Conservation (phyloP, 2,329 filamentous ascomycete species). For the Xylaria digitata region DNA sequence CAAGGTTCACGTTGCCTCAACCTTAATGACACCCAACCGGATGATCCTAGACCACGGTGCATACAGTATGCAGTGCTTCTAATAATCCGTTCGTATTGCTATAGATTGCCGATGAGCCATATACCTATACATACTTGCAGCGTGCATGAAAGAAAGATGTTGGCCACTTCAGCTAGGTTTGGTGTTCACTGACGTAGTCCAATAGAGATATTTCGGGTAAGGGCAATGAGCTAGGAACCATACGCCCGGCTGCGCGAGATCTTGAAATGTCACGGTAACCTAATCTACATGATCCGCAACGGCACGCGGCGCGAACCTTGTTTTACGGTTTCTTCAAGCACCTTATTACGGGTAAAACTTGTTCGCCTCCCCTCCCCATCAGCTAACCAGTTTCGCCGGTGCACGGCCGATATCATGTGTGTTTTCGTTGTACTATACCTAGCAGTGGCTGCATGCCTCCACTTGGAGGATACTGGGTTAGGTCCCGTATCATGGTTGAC, state of each 20-base stretch:
- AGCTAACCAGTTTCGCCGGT: conserved; percentile 15
- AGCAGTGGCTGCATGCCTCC: conserved; percentile 17
- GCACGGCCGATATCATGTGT: conserved; percentile 14
- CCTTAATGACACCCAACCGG: no score
- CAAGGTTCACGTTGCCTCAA: not conserved
- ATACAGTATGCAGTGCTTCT: conserved; percentile 9
- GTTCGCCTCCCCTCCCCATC: conserved; percentile 15
- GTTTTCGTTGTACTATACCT: not conserved
- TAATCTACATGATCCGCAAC: conserved; percentile 32
- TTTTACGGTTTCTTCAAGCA: conserved; percentile 22
- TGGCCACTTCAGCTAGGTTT: not conserved
- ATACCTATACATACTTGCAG: no score
- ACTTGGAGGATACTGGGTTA: not conserved
- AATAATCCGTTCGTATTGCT: not conserved
- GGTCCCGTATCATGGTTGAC: not conserved
- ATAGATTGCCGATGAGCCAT: no score
- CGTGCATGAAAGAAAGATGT: not conserved
- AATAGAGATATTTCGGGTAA: not conserved
- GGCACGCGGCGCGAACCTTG: conserved; percentile 37
- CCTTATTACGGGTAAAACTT: conserved; percentile 7
- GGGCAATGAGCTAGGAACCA: conserved; percentile 3
- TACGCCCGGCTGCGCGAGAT: conserved; percentile 15
- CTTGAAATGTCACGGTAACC: conserved; percentile 27
- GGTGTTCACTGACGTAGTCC: not conserved
- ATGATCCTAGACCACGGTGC: not conserved